A percentile compares a stretch with the other conserved stretches of the same genome.
Conservation (phyloP, 306 rosid genomes). For the Rosa chinensis region DNA sequence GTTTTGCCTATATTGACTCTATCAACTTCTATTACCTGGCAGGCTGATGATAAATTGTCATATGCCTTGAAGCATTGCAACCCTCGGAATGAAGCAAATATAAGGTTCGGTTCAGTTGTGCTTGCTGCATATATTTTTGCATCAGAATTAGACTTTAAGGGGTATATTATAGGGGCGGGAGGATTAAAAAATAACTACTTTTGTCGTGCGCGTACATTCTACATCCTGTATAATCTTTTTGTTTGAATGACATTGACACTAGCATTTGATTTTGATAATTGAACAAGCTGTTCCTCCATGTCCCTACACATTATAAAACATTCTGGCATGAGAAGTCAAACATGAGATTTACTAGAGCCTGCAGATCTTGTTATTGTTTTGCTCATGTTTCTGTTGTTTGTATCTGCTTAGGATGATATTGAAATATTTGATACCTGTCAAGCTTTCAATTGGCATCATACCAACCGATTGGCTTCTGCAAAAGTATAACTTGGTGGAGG, state of each 20-base stretch:
- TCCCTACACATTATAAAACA: not conserved
- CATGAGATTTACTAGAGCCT: not conserved
- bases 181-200: not conserved
- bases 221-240: not conserved
- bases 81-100: slow-evolving; percentile 77
- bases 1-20: slow-evolving; percentile 17
- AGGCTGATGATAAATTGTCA: slow-evolving; percentile 91
- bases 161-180: not conserved
- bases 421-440: slow-evolving; percentile 90
- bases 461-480: slow-evolving; percentile 70
- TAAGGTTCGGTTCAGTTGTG: slow-evolving; percentile 80
- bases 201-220: not conserved
- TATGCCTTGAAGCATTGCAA: slow-evolving; percentile 90
- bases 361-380: not conserved
- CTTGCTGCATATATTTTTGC: slow-evolving; percentile 38
- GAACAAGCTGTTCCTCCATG: not conserved
- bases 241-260: not conserved
- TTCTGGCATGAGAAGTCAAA: not conserved
- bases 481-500: slow-evolving; percentile 82
- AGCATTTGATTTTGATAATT: slow-evolving; percentile 2
- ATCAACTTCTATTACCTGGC: slow-evolving; percentile 40
- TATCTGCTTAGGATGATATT: slow-evolving; percentile 72
- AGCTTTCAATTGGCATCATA: slow-evolving; percentile 94
- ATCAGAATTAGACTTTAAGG: slow-evolving; percentile 22
- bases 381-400: slow-evolving; percentile 26